Base-by-base conservation (phyloP, 140 eudicot genomes). In the Senecio squalidus region DNA sequence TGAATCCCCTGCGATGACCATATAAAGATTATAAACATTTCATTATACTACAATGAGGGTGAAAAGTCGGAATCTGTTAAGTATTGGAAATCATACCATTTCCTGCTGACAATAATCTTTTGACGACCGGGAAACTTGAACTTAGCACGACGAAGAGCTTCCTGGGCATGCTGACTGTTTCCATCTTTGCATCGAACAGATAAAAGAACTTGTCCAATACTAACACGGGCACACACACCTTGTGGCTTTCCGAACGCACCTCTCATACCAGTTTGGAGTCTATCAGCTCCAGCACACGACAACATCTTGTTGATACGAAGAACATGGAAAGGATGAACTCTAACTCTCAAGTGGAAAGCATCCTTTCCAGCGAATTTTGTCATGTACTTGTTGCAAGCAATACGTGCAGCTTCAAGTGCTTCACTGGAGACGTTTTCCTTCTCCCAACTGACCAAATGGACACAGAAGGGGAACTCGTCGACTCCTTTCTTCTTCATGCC, bases 281-380 rank as follows among this genome's bases (percentile, higher is more conserved):
- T 86, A 86, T 86, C 95, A 68, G 92, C 95, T 11, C 92, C 95
- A 74, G 92, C 95, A 71, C 92, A 86, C 26, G 95, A 86, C 67
- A 86, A 57, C 95, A 86, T 86, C 81, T 86, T 86, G 82, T 86
- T 86, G 65, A 85, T 85, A 41, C 91, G 84, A 17, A 85, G 69
- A 13, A 85, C 95, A 68, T 85, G 90, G 78, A 85, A 82, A 13
- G 91, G 91, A 40, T 86, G 95, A 52, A 86, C 95, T 75, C 95
- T 74, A 31, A 86, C 95, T 67, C 95, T 79, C 69, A 85, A 48
- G 56, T 85, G 95, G 71, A 85, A 82, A 36, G 91, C 82, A 68
- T 86, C 95, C 64, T 86, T 86, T 17, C 95, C 91, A 4, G 90
- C 95, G 64, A 67, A 82, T 72, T 85, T 85, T 0, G 95, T 76